Evolutionary conservation across 257 asterid genomes (phyloP).

Genomic region (Solanum infundibuliforme): DNA sequence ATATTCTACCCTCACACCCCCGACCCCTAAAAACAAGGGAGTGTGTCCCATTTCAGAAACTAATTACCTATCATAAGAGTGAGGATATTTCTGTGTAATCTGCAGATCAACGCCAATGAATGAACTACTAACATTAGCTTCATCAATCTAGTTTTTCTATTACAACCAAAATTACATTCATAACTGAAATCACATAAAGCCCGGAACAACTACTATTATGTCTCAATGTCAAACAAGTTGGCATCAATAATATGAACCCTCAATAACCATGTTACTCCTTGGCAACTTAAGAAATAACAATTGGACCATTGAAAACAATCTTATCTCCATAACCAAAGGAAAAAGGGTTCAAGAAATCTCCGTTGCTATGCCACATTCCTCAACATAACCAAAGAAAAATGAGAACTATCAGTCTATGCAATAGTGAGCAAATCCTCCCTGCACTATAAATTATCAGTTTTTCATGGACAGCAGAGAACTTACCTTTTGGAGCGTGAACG

Average conservation of each 20-base stretch:
- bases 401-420: background rate
- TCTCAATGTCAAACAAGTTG: background rate
- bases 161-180: background rate
- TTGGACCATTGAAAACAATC: background rate
- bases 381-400: background rate
- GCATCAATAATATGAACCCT: background rate
- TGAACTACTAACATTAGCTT: background rate
- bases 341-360: background rate
- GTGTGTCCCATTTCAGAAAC: background rate
- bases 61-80: background rate
- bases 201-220: background rate
- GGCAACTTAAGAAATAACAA: background rate
- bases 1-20: background rate
- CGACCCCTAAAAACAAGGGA: background rate
- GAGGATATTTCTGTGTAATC: background rate
- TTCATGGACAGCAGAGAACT: background rate
- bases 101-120: background rate
- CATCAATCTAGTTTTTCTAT: background rate
- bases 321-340: background rate
- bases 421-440: background rate
- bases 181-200: background rate
- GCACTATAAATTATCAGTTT: background rate
- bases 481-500: slow-evolving; percentile 6
- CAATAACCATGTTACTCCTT: background rate
- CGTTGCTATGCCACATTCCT: background rate